Conservation (phyloP, 2,329 filamentous ascomycete species). For the Dactylella cylindrospora region DNA sequence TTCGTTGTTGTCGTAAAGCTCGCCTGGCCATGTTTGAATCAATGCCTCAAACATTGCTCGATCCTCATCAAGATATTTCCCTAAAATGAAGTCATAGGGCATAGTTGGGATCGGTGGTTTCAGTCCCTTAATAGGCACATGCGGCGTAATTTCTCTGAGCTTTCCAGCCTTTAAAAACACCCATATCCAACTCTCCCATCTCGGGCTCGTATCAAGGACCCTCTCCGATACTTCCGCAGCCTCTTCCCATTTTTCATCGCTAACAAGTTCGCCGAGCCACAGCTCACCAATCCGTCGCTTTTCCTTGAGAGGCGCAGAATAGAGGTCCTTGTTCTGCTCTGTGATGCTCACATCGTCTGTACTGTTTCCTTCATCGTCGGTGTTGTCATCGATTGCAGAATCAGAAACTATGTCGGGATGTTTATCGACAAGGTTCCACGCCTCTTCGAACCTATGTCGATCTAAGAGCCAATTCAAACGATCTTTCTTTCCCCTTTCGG, state of each 20-base stretch:
- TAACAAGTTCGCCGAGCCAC: constrained; percentile 85
- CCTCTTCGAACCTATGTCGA: constrained; percentile 75
- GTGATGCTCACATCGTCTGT: constrained; percentile 54
- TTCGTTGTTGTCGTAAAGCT: constrained; percentile 56
- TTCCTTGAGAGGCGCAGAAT: constrained; percentile 75
- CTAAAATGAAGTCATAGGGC: constrained; percentile 85
- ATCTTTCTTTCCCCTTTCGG: constrained; percentile 81
- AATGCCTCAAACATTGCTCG: constrained; percentile 74
- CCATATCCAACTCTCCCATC: constrained; percentile 97
- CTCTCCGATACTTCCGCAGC: constrained; percentile 81
- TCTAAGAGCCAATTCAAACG: constrained; percentile 84
- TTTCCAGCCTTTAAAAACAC: constrained; percentile 81
- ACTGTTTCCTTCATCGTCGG: constrained; percentile 67
- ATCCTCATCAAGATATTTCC: constrained; percentile 81
- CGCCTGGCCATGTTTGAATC: constrained; percentile 73
- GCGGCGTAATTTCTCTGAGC: constrained; percentile 84
- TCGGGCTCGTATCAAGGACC: constrained; percentile 73
- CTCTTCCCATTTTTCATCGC: constrained; percentile 69
- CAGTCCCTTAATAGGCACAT: constrained; percentile 76
- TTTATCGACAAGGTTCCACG: constrained; percentile 85
- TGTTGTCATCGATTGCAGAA: constrained; percentile 47
- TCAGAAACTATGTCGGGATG: constrained; percentile 71
- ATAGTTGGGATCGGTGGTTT: constrained; percentile 75
- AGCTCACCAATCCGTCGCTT: constrained; percentile 88
- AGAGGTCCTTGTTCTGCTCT: constrained; percentile 52